Evolutionary conservation across 768 basidiomycete genomes (phyloP).

Genomic region (Lactarius hatsudake): DNA sequence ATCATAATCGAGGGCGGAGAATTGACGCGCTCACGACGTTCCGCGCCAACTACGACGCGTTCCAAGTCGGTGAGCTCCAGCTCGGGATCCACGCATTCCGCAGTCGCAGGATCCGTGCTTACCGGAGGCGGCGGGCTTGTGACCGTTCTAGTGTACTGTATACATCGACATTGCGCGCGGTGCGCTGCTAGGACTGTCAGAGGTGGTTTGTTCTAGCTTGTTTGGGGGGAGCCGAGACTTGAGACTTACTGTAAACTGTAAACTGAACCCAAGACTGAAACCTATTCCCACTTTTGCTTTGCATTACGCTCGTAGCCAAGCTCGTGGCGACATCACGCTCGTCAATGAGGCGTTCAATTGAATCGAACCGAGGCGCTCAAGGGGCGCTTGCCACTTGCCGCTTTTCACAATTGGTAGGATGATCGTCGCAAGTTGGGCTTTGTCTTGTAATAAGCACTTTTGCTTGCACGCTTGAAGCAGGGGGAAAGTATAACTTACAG

Average conservation of each 20-base stretch:
- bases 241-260: neutral
- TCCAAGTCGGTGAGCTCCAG: slow-evolving; percentile 72
- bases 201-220: slow-evolving; percentile 24
- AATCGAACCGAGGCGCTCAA: neutral
- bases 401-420: neutral
- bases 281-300: too few species aligned
- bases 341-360: slow-evolving; percentile 2
- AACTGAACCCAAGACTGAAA: neutral
- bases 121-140: slow-evolving; percentile 60
- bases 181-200: slow-evolving; percentile 38
- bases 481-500: neutral
- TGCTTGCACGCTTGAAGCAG: neutral
- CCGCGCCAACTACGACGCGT: slow-evolving; percentile 29
- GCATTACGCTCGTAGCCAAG: neutral
- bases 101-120: slow-evolving; percentile 27
- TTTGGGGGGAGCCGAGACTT: neutral
- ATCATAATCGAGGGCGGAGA: slow-evolving; percentile 68
- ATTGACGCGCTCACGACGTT: slow-evolving; percentile 52
- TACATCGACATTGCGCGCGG: slow-evolving; percentile 41
- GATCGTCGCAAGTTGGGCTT: neutral
- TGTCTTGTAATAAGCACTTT: neutral
- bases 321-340: slow-evolving; percentile 9
- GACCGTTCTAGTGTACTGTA: slow-evolving; percentile 64
- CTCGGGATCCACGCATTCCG: slow-evolving; percentile 56
- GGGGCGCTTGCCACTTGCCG: neutral